These are phyloP conservation scores for Pilaira anomala DNA, from an alignment of 192 early-diverging fungal species.

Conservation along the genomic window DNA sequence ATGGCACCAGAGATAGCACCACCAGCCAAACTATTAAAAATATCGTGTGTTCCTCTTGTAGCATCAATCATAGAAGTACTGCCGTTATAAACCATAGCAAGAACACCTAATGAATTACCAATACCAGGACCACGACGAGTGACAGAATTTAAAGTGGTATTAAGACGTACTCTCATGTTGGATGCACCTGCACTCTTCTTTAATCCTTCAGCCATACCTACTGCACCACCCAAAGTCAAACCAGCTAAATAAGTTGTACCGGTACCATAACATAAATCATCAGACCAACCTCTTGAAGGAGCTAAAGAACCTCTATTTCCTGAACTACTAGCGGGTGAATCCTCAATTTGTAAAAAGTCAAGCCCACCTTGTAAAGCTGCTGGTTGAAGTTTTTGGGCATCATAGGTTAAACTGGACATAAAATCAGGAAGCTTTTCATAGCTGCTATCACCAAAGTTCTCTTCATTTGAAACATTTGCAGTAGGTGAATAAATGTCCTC, in stretches of 20 bases:
- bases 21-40: conserved; percentile 65
- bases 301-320: conserved; percentile 39
- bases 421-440: conserved; percentile 50
- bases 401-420: conserved; percentile 43
- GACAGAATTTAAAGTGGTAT: conserved; percentile 77
- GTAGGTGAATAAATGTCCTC: conserved; percentile 25
- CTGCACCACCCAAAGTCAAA: conserved; percentile 66
- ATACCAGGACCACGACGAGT: conserved; percentile 83
- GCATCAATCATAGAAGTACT: conserved; percentile 64
- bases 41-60: conserved; percentile 60
- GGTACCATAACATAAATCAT: conserved; percentile 85
- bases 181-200: conserved; percentile 50
- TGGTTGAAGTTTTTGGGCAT: conserved; percentile 45
- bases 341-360: conserved; percentile 53
- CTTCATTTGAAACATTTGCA: not conserved
- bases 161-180: conserved; percentile 63
- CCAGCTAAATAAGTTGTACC: conserved; percentile 77
- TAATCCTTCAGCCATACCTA: conserved; percentile 75
- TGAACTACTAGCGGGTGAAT: conserved; percentile 31
- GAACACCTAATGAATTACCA: conserved; percentile 76
- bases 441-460: conserved; percentile 12
- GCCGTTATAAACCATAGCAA: conserved; percentile 82
- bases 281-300: conserved; percentile 73
- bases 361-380: conserved; percentile 52
- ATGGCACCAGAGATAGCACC: conserved; percentile 73